Base-by-base conservation (phyloP, 768 basidiomycete genomes). In the Infundibulicybe gibba region DNA sequence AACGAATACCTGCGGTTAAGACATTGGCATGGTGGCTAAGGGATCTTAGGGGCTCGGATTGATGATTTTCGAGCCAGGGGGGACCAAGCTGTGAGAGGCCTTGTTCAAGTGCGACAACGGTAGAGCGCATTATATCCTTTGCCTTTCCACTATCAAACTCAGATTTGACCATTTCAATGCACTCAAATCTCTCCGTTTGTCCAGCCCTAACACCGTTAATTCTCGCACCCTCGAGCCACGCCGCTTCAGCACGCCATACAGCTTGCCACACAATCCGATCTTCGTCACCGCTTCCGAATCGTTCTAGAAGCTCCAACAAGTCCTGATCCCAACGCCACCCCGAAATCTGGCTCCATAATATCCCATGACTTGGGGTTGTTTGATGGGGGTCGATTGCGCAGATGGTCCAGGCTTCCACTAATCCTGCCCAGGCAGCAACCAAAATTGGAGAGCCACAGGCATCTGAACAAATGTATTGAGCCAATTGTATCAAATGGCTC, bases 351-450 rank as follows among this genome's bases (percentile, higher is more conserved):
- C 85, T 90, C 94, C 95, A 98, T 8, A 87, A 65, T 41, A 97
- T 81, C 44, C 90, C 91, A 63, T 98, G 95, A 6, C 72, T 74
- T 0, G 92, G 92, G 2, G 83, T 87, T 6, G 92, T 94, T 45
- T 75, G 72, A 59, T 98, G 95, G 5, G 95, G 94, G 57, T 98
- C 88, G n/a, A 81, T 77, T 0, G 93, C 91, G 54, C 90, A 94
- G 3, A 79, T 70, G 5, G 73, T 85, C 94, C 93, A 97, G 0
- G 74, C 68, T 49, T 80, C 78, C 2, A 91, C 53, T 8, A 92
- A 65, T 9, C 67, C 64, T 5, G 77, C 65, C 78, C 86, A 93
- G 3, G 80, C 71, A 20, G 62, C 48, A 33, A 65, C 66, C 35
- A 80, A 69, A 17, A 45, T 57, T 45, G 44, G 49, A 10, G 71